Conservation (phyloP, 2,329 filamentous ascomycete genomes). For the Penicillium fuscoglaucum region DNA sequence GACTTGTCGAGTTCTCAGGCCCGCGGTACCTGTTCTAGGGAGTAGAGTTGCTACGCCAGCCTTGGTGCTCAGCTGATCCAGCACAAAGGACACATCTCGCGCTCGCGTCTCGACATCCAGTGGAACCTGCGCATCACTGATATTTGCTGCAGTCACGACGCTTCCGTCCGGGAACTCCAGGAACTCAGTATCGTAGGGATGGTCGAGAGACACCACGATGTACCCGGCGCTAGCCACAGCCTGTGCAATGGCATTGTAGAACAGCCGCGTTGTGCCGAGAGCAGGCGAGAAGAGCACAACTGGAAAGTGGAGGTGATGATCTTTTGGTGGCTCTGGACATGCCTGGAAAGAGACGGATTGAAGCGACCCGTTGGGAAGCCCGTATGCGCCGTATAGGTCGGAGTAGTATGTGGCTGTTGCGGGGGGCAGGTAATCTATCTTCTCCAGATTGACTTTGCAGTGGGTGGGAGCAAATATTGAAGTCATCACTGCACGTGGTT, state of each 20-base stretch:
- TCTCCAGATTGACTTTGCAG: conserved; percentile 10
- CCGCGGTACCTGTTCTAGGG: neutral
- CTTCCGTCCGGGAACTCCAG: conserved; percentile 36
- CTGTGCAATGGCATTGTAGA: conserved; percentile 34
- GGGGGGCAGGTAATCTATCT: conserved; percentile 30
- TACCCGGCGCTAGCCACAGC: conserved; percentile 38
- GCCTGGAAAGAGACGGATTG: conserved; percentile 25
- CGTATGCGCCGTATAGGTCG: conserved; percentile 14
- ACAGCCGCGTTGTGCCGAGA: conserved; percentile 28
- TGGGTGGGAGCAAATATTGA: conserved; percentile 29
- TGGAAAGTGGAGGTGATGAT: conserved; percentile 18
- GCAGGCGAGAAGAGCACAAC: conserved; percentile 38
- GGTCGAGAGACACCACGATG: conserved; percentile 37
- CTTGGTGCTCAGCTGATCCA: conserved; percentile 16
- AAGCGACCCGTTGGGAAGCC: conserved; percentile 31
- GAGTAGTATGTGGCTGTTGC: conserved; percentile 30
- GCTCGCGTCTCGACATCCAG: conserved; percentile 12
- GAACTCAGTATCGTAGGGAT: conserved; percentile 38
- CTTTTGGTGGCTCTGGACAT: conserved; percentile 10
- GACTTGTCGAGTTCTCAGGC: neutral
- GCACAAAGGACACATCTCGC: conserved; percentile 18
- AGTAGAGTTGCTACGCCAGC: conserved; percentile 6
- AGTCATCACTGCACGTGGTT: conserved; percentile 28
- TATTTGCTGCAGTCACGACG: conserved; percentile 12
- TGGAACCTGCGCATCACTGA: conserved; percentile 6